These are phyloP conservation scores for Metarhizium rileyi DNA, from an alignment of 2,329 filamentous ascomycete genomes.

Conservation along the genomic window DNA sequence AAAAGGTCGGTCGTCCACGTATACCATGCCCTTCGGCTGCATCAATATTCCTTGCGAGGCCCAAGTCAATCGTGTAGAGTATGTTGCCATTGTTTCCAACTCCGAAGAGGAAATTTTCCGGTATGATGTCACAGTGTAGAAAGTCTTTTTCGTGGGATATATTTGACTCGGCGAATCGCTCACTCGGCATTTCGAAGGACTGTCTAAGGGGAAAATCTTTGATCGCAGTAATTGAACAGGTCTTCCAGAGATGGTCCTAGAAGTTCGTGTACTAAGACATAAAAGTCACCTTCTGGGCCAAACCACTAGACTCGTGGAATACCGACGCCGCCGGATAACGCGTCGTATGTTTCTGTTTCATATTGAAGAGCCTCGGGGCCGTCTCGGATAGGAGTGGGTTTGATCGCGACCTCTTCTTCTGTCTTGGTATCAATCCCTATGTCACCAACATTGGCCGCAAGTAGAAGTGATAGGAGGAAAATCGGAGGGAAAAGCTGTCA, in stretches of 20 bases:
- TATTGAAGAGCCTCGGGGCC: slow-evolving; percentile 99
- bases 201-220: slow-evolving; percentile 98
- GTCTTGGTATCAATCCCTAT: slow-evolving; percentile 99
- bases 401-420: slow-evolving; percentile 98
- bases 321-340: slow-evolving; percentile 87
- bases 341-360: slow-evolving; percentile 86
- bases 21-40: not conserved
- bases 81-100: slow-evolving; percentile 99
- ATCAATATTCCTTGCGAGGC: slow-evolving; percentile 56
- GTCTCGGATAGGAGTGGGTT: slow-evolving; percentile 97
- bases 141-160: slow-evolving; percentile 99
- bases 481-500: too few species aligned
- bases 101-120: slow-evolving; percentile 98
- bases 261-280: too few species aligned
- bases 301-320: slow-evolving; percentile 99
- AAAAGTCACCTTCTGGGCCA: slow-evolving; percentile 97
- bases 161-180: slow-evolving; percentile 97
- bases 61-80: slow-evolving; percentile 98
- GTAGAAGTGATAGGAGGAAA: not conserved
- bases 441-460: not conserved
- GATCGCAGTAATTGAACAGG: slow-evolving; percentile 99
- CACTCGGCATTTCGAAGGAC: slow-evolving; percentile 90
- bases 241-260: slow-evolving; percentile 93
- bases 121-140: slow-evolving; percentile 99
- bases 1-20: not conserved